Evolutionary conservation across 2,329 filamentous ascomycete genomes (phyloP).

Genomic region (Camillea tinctor): DNA sequence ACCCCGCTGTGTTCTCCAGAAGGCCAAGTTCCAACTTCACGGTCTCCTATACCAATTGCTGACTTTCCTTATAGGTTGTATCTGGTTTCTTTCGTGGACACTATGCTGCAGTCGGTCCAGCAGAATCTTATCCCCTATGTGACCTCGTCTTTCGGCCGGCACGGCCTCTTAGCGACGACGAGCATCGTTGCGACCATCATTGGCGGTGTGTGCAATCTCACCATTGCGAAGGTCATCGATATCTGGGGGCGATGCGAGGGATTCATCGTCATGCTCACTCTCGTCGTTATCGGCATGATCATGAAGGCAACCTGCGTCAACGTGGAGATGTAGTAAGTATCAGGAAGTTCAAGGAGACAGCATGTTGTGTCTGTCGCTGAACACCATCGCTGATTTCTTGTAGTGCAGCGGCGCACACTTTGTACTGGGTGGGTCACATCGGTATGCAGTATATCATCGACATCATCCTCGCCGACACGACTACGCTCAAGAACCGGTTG

Average conservation of each 20-base stretch:
- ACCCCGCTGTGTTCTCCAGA: too few relatives aligned
- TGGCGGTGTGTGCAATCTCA: slow-evolving; percentile 36
- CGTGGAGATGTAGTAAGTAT: slow-evolving; percentile 50
- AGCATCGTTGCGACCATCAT: slow-evolving; percentile 55
- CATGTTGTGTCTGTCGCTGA: slow-evolving; percentile 31
- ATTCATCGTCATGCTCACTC: slow-evolving; percentile 41
- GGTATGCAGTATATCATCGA: slow-evolving; percentile 40
- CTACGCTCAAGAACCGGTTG: slow-evolving; percentile 42
- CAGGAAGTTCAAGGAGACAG: slow-evolving; percentile 40
- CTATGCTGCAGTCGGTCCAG: slow-evolving; percentile 37
- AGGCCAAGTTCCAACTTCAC: not conserved
- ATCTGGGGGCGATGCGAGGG: slow-evolving; percentile 49
- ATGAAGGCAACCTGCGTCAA: slow-evolving; percentile 61
- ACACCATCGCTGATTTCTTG: not conserved
- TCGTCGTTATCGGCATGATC: slow-evolving; percentile 53
- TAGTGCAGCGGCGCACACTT: slow-evolving; percentile 55
- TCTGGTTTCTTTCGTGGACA: slow-evolving; percentile 39
- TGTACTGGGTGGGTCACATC: slow-evolving; percentile 61
- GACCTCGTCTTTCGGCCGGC: slow-evolving; percentile 62
- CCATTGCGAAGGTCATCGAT: slow-evolving; percentile 48
- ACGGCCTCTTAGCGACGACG: slow-evolving; percentile 64
- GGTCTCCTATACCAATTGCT: slow-evolving; percentile 2
- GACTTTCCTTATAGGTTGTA: slow-evolving; percentile 33
- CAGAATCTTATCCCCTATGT: slow-evolving; percentile 60
- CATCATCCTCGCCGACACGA: slow-evolving; percentile 45